Conservation (phyloP, 176 grass and related monocot genomes). For the Zizania latifolia region DNA sequence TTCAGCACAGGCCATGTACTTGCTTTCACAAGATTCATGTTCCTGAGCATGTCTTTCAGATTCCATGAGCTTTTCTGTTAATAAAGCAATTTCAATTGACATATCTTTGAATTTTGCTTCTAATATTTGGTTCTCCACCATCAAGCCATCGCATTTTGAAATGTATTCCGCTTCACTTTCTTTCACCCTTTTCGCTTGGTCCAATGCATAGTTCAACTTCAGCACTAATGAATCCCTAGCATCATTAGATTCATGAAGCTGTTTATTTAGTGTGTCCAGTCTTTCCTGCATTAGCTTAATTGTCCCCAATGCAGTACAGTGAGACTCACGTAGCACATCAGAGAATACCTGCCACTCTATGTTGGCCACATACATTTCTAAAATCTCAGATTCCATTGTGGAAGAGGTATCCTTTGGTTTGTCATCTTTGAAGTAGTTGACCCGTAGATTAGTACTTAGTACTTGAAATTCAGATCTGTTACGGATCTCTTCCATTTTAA, state of each 20-base stretch:
- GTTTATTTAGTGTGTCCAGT: constrained; percentile 49
- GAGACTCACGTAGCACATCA: constrained; percentile 54
- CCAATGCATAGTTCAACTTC: constrained; percentile 47
- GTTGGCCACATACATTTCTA: constrained; percentile 45
- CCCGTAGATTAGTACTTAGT: constrained; percentile 27
- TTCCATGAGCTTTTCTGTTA: constrained; percentile 39
- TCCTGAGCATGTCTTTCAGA: constrained; percentile 48
- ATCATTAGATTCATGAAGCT: constrained; percentile 59
- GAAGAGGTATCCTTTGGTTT: constrained; percentile 21
- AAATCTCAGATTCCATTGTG: constrained; percentile 56
- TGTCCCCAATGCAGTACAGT: constrained; percentile 55
- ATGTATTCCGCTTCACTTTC: constrained; percentile 62
- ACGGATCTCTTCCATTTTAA: constrained; percentile 38
- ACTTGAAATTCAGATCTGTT: constrained; percentile 35
- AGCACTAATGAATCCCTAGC: constrained; percentile 43
- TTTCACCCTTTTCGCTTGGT: constrained; percentile 59
- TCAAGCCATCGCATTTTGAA: constrained; percentile 64
- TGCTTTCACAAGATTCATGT: constrained; percentile 48
- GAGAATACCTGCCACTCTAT: constrained; percentile 79
- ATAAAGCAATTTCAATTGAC: constrained; percentile 46
- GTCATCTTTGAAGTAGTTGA: constrained; percentile 21
- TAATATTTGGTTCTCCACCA: constrained; percentile 65
- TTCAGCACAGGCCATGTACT: constrained; percentile 49
- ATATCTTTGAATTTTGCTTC: constrained; percentile 81
- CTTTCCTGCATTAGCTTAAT: constrained; percentile 45